These are phyloP conservation scores for Cytospora paraplurivora DNA, from an alignment of 2,329 filamentous ascomycete species.

Conservation along the genomic window DNA sequence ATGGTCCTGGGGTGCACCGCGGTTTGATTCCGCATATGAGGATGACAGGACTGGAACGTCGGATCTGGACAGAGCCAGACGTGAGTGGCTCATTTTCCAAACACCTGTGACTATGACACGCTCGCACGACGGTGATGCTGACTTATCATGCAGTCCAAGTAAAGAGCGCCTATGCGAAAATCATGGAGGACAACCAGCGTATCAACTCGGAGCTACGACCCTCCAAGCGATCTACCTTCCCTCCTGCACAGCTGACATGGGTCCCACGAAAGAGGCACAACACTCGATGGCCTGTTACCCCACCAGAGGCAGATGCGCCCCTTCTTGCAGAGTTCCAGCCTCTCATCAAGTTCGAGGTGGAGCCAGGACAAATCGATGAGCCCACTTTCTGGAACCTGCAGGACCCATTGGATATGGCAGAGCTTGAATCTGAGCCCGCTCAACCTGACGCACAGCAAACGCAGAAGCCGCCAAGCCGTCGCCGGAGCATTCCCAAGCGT, in stretches of 20 bases:
- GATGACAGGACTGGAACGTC: slow-evolving; percentile 17
- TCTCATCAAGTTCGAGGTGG: slow-evolving; percentile 31
- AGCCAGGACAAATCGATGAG: slow-evolving; percentile 11
- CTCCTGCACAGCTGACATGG: slow-evolving; percentile 28
- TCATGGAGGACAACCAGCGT: slow-evolving; percentile 20
- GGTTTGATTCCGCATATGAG: slow-evolving; percentile 34
- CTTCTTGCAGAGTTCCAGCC: slow-evolving; percentile 34
- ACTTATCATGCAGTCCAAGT: slow-evolving; percentile 10
- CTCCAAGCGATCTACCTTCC: slow-evolving; percentile 9
- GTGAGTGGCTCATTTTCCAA: slow-evolving; percentile 27
- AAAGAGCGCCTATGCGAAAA: slow-evolving; percentile 17
- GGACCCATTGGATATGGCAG: background rate
- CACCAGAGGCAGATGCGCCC: slow-evolving; percentile 21
- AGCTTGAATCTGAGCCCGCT: background rate
- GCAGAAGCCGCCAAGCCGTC: slow-evolving; percentile 3
- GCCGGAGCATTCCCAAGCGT: slow-evolving; percentile 5
- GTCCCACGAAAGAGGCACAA: slow-evolving; percentile 39
- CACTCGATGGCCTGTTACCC: slow-evolving; percentile 37
- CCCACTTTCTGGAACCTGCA: background rate
- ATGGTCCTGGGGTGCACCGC: slow-evolving; percentile 38
- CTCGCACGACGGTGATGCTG: background rate
- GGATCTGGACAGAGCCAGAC: slow-evolving; percentile 34
- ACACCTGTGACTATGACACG: background rate
- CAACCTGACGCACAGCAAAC: background rate
- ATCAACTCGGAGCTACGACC: background rate